A percentile compares a stretch with the other conserved stretches of the same genome.
phyloP scores from a whole-genome alignment of 352 stramenopile genomes.

The Pythium apleroticum region DNA sequence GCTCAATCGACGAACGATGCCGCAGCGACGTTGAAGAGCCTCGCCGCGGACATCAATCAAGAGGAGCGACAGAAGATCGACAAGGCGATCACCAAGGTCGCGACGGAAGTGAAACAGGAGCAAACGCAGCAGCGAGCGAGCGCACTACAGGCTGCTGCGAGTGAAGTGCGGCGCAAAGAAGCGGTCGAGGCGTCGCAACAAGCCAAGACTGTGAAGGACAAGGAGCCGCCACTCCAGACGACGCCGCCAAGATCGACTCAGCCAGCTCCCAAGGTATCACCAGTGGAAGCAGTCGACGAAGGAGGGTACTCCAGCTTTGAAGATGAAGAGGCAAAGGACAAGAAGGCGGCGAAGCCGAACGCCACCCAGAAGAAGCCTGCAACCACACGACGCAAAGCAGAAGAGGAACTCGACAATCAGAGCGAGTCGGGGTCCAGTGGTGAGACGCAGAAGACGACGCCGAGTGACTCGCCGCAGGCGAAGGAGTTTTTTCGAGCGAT shows the following conservation, averaged over 20 bases:
- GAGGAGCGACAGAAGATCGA: conserved; percentile 42
- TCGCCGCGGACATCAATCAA: conserved; percentile 53
- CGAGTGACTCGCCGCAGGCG: conserved; percentile 46
- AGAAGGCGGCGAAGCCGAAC: conserved; percentile 8
- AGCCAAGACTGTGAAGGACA: not conserved
- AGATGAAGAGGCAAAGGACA: conserved; percentile 34
- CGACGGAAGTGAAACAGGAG: conserved; percentile 42
- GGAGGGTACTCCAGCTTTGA: conserved; percentile 70
- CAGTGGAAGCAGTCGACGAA: conserved; percentile 14
- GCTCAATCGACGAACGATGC: not conserved
- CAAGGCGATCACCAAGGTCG: conserved; percentile 32
- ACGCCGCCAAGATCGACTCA: not conserved
- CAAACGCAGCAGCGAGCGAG: conserved; percentile 24
- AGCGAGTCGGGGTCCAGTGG: conserved; percentile 23
- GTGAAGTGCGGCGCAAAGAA: conserved; percentile 22
- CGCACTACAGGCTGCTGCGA: conserved; percentile 28
- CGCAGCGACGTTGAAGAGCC: conserved; percentile 5
- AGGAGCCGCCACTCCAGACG: not conserved
- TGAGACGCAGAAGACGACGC: conserved; percentile 38
- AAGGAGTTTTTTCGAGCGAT: conserved; percentile 69
- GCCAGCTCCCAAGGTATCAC: not conserved
- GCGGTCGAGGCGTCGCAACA: not conserved
- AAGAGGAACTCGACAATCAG: conserved; percentile 22
- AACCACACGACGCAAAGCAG: conserved; percentile 13
- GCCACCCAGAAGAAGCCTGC: conserved; percentile 5